Base-by-base conservation (phyloP, 140 eudicot genomes). In the Eryngium alpinum region DNA sequence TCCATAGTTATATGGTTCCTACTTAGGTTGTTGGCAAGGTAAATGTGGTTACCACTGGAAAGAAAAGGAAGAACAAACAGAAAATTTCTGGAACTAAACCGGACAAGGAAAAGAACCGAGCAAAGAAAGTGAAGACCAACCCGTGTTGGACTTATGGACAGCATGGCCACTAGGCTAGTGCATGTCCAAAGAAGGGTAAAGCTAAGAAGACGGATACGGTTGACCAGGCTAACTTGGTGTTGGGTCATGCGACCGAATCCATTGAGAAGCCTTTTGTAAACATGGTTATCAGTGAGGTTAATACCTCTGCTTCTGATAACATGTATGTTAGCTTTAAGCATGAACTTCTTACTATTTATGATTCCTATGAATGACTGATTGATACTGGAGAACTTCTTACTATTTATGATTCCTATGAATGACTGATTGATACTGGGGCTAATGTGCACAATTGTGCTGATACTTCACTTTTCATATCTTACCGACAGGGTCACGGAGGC, bases 371-470 rank as follows among this genome's bases (percentile, higher is more conserved):
- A n/a, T 19, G 24, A 10, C 21, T 59, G 66, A 59, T 24, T 2
- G 67, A 60, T 60, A 60, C 29, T 24, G 29, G 29, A 60, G 67
- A 17, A 4, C 28, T 77, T 1, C 14, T n/a, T 28, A 24, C 70
- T 56, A 29, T 18, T 46, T 77, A 77, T 53, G 46, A 38, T 38
- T 38, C 66, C n/a, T 5, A 59, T 59, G 25, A 59, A n/a, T 19
- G 24, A 10, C 21, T 59, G 66, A 59, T 24, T 2, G 67, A 60
- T 60, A 60, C 29, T 24, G 29, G 29, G 24, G 67, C 25, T 28
- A 79, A 79, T 79, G 72, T 79, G 22, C 73, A 79, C 56, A 69
- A 59, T n/a, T 79, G 81, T 79, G 53, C 72, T 79, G 74, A 79
- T 79, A 57, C 19, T 6, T 29, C 28, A 14, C 67, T 56, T 7